Percentiles rank a stretch among this genome's conserved stretches.
Conservation (phyloP, 2,329 filamentous ascomycete species). For the Teratosphaeriaceae sp. region DNA sequence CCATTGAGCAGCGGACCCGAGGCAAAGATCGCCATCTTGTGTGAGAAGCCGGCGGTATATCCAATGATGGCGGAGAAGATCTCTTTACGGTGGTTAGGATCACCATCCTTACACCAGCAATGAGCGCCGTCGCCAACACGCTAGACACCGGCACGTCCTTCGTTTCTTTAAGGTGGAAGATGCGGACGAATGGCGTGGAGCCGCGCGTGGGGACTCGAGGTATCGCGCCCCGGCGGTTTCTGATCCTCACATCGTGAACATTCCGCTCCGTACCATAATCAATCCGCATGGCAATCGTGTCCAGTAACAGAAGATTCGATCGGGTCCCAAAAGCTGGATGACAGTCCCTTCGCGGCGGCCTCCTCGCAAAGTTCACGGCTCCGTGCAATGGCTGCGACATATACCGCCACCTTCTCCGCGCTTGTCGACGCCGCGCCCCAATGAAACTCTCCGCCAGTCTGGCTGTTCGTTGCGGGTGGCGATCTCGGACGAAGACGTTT, state of each 20-base stretch:
- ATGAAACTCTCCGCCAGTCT: neutral
- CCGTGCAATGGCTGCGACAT: neutral
- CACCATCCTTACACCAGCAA: neutral
- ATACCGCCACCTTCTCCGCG: neutral
- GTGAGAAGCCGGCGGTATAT: neutral
- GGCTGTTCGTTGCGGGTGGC: neutral
- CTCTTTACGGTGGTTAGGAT: neutral
- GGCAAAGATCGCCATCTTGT: neutral
- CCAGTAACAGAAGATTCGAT: neutral
- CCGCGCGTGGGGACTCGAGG: neutral
- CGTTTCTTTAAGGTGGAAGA: neutral
- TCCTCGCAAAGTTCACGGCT: neutral
- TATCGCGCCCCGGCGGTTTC: neutral
- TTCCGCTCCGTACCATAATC: neutral
- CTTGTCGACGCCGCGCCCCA: neutral
- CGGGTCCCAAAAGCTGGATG: neutral
- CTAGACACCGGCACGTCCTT: neutral
- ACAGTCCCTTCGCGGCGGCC: neutral
- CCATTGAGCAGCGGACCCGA: neutral
- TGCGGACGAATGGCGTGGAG: neutral
- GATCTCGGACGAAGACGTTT: neutral
- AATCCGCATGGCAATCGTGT: neutral
- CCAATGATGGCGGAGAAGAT: neutral
- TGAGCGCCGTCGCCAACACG: neutral
- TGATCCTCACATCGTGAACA: neutral